Base-by-base conservation (phyloP, 305 asterid genomes). In the Fraxinus platypoda region DNA sequence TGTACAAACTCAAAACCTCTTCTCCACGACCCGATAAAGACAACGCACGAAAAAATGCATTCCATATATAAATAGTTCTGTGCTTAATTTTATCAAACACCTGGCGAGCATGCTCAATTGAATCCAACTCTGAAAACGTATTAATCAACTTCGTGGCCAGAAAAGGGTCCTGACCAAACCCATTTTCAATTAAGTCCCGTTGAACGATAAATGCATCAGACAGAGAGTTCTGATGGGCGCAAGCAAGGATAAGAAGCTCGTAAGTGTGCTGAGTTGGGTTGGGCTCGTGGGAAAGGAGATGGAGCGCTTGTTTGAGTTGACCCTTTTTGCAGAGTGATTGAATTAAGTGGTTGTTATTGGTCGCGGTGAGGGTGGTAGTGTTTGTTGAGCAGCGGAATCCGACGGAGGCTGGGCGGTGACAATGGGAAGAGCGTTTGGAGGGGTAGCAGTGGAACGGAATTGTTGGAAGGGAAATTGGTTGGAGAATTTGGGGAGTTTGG, bases 141-240 rank as follows among this genome's bases (percentile, higher is more conserved):
- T 88, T 87, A 30, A 95, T 92, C 76, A 95, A 98, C 88, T 95
- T 95, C 7, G 99, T 95, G 49, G 97, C 98, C 92, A 95, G 83
- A 84, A 93, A 95, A 0, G 97, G 88, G 73, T 94, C 99, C 80
- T 92, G 88, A 68, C 84, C 91, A 52, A 88, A 94, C 77, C 99
- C 97, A 90, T 93, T 84, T 6, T 92, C 91, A 4, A 82, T 52
- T 17, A 95, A 92, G 80, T 75, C 84, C 15, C 71, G 52, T 84
- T 95, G 97, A 84, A 94, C 91, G 1, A 81, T 77, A 19, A 87
- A 75, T 43, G 94, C 98, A 28, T 92, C 90, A 11, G 92, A 19
- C 8, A 93, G 82, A 21, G 90, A 84, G 33, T 76, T 83, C 0
- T 85, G 78, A 4, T 82, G 81, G 80, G 91, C 87, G 82, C 98